Base-by-base conservation (phyloP, 257 asterid genomes). In the Lycium ferocissimum region DNA sequence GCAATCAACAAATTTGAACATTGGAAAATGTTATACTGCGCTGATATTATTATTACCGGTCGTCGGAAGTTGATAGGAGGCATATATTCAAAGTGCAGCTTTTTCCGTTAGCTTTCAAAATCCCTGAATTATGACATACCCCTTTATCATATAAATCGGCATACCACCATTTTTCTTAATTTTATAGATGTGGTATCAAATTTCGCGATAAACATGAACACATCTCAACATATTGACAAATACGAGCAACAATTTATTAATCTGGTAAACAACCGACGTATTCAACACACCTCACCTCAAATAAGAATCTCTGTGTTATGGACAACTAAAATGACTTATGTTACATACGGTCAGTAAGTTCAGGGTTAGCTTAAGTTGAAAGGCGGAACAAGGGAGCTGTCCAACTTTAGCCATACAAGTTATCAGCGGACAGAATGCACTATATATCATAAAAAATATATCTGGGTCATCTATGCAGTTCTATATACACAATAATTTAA, bases 1-100 rank as follows among this genome's bases (percentile, higher is more conserved):
- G n/a, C 5, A 47, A 43, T 73, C 80, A 49, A 75, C 35, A 13
- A 75, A 49, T 75, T 22, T 75, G 62, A 75, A 75, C 61, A 47
- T 49, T 2, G 12, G 61, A 75, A 75, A 49, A 49, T 49, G 62
- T 49, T 12, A 12, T 7, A 56, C n/a, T 13, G 61, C 54, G 11
- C 12, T 49, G 54, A 49, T 67, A 37, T 67, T 67, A 51, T 26
- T 45, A 6, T n/a, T 10, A n/a, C 13, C 6, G 20, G 43, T 49
- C 62, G 38, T 72, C 33, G 33, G 33, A 26, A 26, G 33, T 26
- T 26, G 33, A 26, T 26, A 26, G 33, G 33, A 26, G 33, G 33
- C 33, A 26, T 26, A 26, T 26, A 26, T 26, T 26, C 33, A 0
- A 0, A 0, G 33, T 26, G 33, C 33, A 26, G 33, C 33, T 26